phyloP scores from a whole-genome alignment of 768 basidiomycete species.

The Tulasnella sp. region DNA sequence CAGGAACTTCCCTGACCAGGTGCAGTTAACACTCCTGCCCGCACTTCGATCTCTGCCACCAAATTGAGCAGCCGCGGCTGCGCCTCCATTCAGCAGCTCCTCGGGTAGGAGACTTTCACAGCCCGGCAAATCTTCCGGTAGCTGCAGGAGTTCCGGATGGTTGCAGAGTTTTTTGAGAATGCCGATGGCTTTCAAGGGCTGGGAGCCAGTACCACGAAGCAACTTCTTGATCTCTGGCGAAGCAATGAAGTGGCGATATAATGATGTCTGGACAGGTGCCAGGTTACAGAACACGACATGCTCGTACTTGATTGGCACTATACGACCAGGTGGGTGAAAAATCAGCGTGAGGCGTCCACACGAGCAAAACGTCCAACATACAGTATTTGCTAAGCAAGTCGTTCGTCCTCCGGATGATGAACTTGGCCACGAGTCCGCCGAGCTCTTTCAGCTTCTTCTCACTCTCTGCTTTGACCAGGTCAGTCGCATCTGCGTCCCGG shows the following conservation, averaged over 20 bases:
- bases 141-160: conserved; percentile 85
- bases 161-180: conserved; percentile 95
- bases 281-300: conserved; percentile 93
- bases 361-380: conserved; percentile 43
- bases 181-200: conserved; percentile 95
- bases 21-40: conserved; percentile 58
- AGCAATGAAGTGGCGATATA: conserved; percentile 89
- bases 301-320: conserved; percentile 99
- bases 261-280: conserved; percentile 77
- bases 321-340: background rate
- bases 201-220: conserved; percentile 82
- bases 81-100: conserved; percentile 61
- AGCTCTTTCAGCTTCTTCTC: conserved; percentile 93
- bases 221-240: conserved; percentile 92
- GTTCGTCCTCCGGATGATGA: conserved; percentile 94
- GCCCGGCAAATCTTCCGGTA: conserved; percentile 82
- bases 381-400: conserved; percentile 93
- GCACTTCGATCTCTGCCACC: conserved; percentile 32
- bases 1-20: conserved; percentile 90
- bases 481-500: conserved; percentile 84
- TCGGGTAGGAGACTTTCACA: conserved; percentile 81
- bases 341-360: background rate
- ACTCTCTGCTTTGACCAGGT: conserved; percentile 72
- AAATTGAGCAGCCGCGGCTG: conserved; percentile 39
- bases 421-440: conserved; percentile 82